phyloP scores from a whole-genome alignment of 177 flowering plant genomes.

The Telopea speciosissima region DNA sequence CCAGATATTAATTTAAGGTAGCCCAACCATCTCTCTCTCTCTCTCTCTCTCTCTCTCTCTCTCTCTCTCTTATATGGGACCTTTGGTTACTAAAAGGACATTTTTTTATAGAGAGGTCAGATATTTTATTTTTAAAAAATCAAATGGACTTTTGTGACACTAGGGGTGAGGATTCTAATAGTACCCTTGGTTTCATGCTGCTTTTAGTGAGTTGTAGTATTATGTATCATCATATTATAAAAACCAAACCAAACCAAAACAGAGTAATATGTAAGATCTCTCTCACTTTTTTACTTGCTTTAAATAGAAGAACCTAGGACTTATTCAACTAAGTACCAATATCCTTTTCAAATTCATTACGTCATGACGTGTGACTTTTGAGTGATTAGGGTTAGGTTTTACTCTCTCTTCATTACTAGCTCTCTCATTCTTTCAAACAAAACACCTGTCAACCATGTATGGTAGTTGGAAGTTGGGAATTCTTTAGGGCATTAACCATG shows the following conservation, averaged over 20 bases:
- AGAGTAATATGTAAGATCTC: background rate
- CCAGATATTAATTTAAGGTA: background rate
- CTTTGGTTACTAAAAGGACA: background rate
- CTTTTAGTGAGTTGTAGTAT: background rate
- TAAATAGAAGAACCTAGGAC: background rate
- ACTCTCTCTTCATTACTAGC: no score
- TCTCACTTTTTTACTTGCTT: background rate
- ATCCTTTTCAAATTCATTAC: background rate
- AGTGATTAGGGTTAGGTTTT: background rate
- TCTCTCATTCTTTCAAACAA: background rate
- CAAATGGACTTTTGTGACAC: background rate
- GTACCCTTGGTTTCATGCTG: background rate
- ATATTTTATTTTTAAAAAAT: background rate
- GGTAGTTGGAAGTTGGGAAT: no score
- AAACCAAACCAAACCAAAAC: background rate
- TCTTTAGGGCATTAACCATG: no score
- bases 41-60: background rate
- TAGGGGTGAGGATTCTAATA: constrained; percentile 19
- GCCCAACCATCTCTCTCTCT: background rate
- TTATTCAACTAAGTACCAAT: background rate
- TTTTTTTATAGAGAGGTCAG: background rate
- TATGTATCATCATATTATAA: background rate
- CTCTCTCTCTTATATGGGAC: background rate
- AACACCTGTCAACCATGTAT: background rate
- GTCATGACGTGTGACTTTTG: background rate